Conservation (phyloP, 2,329 filamentous ascomycete genomes). For the Madurella mycetomatis region DNA sequence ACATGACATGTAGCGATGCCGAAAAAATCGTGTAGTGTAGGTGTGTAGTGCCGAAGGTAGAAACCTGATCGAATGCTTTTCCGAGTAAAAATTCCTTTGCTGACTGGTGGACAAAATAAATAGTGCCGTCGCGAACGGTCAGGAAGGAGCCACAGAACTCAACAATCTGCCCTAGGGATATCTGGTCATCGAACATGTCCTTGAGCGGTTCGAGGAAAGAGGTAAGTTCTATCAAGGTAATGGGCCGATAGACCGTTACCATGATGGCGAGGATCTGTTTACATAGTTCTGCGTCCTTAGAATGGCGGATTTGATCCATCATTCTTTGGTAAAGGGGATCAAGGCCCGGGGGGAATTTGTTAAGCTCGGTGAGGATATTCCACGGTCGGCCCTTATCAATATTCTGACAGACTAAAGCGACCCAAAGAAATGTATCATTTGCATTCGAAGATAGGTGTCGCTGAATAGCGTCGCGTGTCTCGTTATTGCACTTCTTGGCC, state of each 20-base stretch:
- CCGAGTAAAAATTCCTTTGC: conserved; percentile 1
- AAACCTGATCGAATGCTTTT: conserved; percentile 1
- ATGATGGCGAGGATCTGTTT: neutral
- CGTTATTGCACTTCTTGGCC: conserved; percentile 24
- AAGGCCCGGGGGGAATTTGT: neutral
- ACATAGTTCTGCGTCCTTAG: neutral
- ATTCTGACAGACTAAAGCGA: conserved; percentile 35
- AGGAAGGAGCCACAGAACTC: conserved; percentile 4
- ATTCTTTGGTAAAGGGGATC: conserved; percentile 1
- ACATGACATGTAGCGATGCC: neutral
- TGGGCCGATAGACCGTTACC: neutral
- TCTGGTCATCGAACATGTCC: neutral
- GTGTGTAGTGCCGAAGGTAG: neutral
- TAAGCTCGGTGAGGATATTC: neutral
- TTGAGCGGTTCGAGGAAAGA: neutral
- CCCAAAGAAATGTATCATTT: conserved; percentile 41
- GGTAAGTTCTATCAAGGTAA: neutral
- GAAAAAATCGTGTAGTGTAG: neutral
- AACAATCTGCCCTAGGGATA: neutral
- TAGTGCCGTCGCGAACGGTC: neutral
- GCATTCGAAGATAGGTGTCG: conserved; percentile 24
- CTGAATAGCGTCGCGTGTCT: conserved; percentile 17
- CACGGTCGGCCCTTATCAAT: conserved; percentile 20
- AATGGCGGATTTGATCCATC: neutral
- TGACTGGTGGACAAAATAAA: neutral